Evolutionary conservation across 345 rosid species (phyloP), one percentile per base, ranked within the genome.

Genomic region (Gossypium herbaceum): DNA sequence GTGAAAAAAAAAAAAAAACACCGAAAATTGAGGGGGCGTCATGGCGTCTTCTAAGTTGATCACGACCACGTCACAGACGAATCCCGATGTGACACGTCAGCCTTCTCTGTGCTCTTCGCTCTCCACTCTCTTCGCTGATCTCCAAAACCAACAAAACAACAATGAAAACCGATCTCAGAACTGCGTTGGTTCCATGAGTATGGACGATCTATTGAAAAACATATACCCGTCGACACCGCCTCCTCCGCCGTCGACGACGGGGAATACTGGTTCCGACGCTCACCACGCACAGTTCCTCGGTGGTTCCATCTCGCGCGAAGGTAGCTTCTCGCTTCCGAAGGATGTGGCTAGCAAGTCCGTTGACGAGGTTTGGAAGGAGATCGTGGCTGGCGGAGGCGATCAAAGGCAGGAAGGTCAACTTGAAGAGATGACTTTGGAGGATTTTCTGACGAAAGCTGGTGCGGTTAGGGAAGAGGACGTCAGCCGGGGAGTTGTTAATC

Each of bases 301-400:
- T 69, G 73, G 70, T 58, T 50, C 76, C 12, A 47, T 61, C 25
- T 39, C 76, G 60, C 50, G 70, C 50, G 70, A 71, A 12, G 74
- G 74, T 7, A 43, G 64, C 22, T 71, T 71, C 63, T 39, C 63
- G 7, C 51, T 71, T 41, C 74, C 63, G 17, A 71, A 73, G 27
- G 64, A 67, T 44, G 44, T 52, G n/a, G 72, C 25, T 11, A 52
- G 15, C 72, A 88, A 81, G 79, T 76, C 85, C 63, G 87, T 75
- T 47, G 89, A 88, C 47, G 91, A 88, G 64, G 86, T 84, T 6
- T 88, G 91, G 91, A 84, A 88, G 88, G 85, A 84, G 71, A 84
- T 88, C 81, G 89, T 85, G n/a, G 79, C 79, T 8, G 91, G 87
- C 0, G 62, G 70, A 1, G 24, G 67, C n/a, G 73, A 75, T 54